Percentiles rank a stretch among this genome's conserved stretches.
phyloP scores from a whole-genome alignment of 306 rosid species.

The Prosopis cineraria region DNA sequence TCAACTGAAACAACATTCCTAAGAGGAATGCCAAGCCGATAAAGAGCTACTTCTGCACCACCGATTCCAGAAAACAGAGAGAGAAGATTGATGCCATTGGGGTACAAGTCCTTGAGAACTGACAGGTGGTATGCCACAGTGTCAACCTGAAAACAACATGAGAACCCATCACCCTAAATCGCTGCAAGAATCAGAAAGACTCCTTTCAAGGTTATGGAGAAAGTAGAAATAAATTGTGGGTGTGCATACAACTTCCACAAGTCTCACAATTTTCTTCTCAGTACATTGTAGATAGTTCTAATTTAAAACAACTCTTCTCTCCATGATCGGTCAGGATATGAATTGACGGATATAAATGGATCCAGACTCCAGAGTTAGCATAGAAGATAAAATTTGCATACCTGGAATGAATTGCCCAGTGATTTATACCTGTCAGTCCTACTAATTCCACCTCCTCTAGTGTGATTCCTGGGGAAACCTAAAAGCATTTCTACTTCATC shows the following conservation, averaged over 20 bases:
- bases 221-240: not conserved
- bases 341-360: not conserved
- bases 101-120: conserved; percentile 75
- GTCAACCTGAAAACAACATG: conserved; percentile 66
- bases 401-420: conserved; percentile 98
- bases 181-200: conserved; percentile 2
- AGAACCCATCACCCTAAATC: not conserved
- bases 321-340: not conserved
- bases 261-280: not conserved
- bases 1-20: conserved; percentile 87
- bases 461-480: conserved; percentile 94
- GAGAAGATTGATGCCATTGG: conserved; percentile 80
- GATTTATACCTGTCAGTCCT: conserved; percentile 92
- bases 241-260: conserved; percentile 17
- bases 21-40: conserved; percentile 75
- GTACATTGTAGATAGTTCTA: not conserved
- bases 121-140: conserved; percentile 94
- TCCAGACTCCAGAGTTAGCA: not conserved
- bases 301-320: not conserved
- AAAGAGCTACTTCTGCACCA: conserved; percentile 96
- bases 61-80: conserved; percentile 97
- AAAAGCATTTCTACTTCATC: conserved; percentile 88
- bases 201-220: not conserved
- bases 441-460: conserved; percentile 97
- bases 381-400: conserved; percentile 31